Conservation (phyloP, 1,284 basidiomycete species). For the Phylloboletellus chloephorus region DNA sequence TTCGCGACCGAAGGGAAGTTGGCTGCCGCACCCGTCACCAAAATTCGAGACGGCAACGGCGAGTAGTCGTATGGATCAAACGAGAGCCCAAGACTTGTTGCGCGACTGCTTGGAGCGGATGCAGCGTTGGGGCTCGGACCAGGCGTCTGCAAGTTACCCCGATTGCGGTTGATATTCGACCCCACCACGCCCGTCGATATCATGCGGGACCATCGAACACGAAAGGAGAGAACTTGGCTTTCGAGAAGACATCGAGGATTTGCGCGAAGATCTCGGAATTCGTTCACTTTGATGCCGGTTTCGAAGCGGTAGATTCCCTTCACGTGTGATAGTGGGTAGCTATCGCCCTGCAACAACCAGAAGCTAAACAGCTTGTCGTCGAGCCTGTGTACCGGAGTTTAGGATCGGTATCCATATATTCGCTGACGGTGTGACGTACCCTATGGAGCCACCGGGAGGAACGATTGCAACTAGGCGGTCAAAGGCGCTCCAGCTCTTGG, state of each 20-base stretch:
- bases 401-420: neutral
- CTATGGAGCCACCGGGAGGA: conserved; percentile 80
- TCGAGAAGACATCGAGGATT: conserved; percentile 80
- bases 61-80: conserved; percentile 72
- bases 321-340: conserved; percentile 63
- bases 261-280: conserved; percentile 78
- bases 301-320: conserved; percentile 86
- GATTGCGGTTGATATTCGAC: conserved; percentile 29
- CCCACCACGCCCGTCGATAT: conserved; percentile 55
- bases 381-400: conserved; percentile 42
- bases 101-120: conserved; percentile 31
- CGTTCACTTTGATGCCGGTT: conserved; percentile 75
- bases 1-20: conserved; percentile 80
- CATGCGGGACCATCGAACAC: conserved; percentile 72
- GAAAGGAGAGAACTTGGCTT: conserved; percentile 70
- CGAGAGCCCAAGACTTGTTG: conserved; percentile 52
- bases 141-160: conserved; percentile 30
- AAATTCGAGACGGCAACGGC: conserved; percentile 55
- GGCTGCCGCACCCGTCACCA: conserved; percentile 69
- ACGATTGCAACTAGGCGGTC: conserved; percentile 79
- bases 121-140: conserved; percentile 27
- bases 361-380: conserved; percentile 85
- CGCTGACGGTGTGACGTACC: conserved; percentile 41
- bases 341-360: conserved; percentile 77
- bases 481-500: conserved; percentile 85